Conservation (phyloP, 768 basidiomycete genomes). For the Tricholoma matsutake region DNA sequence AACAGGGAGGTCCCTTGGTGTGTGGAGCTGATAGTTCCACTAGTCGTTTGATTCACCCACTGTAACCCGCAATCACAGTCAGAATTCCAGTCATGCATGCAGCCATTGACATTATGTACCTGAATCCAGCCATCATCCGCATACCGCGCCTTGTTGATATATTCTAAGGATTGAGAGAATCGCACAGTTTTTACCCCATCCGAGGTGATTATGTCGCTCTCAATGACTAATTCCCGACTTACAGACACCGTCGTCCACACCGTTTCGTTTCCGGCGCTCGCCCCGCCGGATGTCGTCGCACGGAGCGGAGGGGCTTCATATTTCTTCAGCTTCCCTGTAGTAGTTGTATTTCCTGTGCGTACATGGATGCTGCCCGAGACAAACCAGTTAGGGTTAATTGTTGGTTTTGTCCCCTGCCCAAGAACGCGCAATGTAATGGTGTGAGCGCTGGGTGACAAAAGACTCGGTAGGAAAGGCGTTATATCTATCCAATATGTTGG, state of each 20-base stretch:
- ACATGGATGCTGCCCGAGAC: conserved; percentile 55
- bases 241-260: conserved; percentile 51
- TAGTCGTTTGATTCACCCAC: conserved; percentile 50
- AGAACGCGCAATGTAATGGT: conserved; percentile 54
- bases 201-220: conserved; percentile 47
- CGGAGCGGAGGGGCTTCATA: conserved; percentile 46
- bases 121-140: conserved; percentile 37
- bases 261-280: conserved; percentile 35
- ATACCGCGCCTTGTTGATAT: conserved; percentile 50
- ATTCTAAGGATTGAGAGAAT: conserved; percentile 48
- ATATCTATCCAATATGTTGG: conserved; percentile 64
- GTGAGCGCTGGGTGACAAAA: conserved; percentile 43
- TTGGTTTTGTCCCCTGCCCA: conserved; percentile 51
- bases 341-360: conserved; percentile 44
- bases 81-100: neutral
- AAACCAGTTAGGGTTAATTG: conserved; percentile 61
- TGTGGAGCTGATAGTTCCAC: conserved; percentile 43
- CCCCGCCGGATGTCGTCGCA: conserved; percentile 37
- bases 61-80: conserved; percentile 14
- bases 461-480: conserved; percentile 56
- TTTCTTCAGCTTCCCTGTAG: conserved; percentile 48
- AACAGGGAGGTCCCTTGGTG: conserved; percentile 45
- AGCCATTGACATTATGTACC: conserved; percentile 12
- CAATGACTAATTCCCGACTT: conserved; percentile 43
- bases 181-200: conserved; percentile 43